A percentile compares a stretch with the other conserved stretches of the same genome.
Conservation (phyloP, 176 grass and related monocot genomes). For the Cenchrus fungigraminus region DNA sequence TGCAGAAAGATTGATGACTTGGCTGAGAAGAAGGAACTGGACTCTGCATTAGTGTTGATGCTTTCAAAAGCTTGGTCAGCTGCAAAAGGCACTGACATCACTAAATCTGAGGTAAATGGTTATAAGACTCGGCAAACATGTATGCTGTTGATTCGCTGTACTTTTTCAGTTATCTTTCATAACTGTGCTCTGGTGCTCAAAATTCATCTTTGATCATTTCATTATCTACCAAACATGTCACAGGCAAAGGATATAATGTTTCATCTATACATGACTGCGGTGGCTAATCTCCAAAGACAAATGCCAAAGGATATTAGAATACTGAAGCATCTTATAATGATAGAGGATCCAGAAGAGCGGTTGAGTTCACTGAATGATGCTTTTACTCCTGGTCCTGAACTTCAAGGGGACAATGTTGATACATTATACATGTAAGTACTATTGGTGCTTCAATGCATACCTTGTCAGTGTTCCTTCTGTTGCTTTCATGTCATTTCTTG, state of each 20-base stretch:
- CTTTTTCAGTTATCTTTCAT: neutral
- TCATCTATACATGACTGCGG: slow-evolving; percentile 79
- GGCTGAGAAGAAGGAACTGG: slow-evolving; percentile 84
- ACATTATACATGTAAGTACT: slow-evolving; percentile 76
- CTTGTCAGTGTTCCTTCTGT: neutral
- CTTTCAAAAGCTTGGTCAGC: slow-evolving; percentile 89
- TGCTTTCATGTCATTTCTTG: neutral
- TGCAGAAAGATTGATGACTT: slow-evolving; percentile 92
- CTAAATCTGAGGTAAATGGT: slow-evolving; percentile 73
- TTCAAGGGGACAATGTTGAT: slow-evolving; percentile 74
- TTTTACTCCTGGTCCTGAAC: slow-evolving; percentile 81
- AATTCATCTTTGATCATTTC: neutral
- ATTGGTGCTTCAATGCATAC: neutral
- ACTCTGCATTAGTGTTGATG: slow-evolving; percentile 75
- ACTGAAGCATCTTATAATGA: slow-evolving; percentile 78
- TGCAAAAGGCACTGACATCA: slow-evolving; percentile 80
- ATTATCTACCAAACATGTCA: slow-evolving; percentile 21
- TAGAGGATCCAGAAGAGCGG: slow-evolving; percentile 72
- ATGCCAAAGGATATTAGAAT: slow-evolving; percentile 95
- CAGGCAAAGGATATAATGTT: slow-evolving; percentile 83
- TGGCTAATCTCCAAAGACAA: slow-evolving; percentile 78
- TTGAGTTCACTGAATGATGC: slow-evolving; percentile 66
- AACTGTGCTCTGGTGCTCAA: slow-evolving; percentile 3
- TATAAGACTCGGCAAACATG: neutral
- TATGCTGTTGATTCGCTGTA: neutral